Conservation (phyloP, 257 asterid genomes). For the Mitragyna speciosa region DNA sequence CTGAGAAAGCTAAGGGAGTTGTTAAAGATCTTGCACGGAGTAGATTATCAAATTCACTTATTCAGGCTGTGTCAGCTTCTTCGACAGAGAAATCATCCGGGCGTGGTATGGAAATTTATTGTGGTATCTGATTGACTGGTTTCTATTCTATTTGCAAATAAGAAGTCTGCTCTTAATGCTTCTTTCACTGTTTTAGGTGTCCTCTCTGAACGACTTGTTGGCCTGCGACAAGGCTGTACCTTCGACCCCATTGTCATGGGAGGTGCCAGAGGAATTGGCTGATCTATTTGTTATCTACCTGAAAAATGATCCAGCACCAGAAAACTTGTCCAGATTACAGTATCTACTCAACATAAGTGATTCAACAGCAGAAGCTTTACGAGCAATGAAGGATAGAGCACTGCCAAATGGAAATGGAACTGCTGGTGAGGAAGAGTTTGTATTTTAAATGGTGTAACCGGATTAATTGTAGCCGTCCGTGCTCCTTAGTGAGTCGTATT, state of each 20-base stretch:
- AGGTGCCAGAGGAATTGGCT: constrained; percentile 69
- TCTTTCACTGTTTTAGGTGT: constrained; percentile 49
- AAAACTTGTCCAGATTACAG: constrained; percentile 69
- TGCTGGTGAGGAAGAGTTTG: constrained; percentile 73
- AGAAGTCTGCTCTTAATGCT: constrained; percentile 9
- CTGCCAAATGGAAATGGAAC: constrained; percentile 40
- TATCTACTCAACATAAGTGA: constrained; percentile 79
- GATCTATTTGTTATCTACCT: constrained; percentile 69
- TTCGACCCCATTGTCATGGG: constrained; percentile 76
- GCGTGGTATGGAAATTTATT: constrained; percentile 59
- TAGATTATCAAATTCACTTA: constrained; percentile 74
- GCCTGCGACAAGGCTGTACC: constrained; percentile 98
- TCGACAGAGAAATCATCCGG: constrained; percentile 72
- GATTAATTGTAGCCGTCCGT: not conserved
- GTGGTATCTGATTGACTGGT: not conserved
- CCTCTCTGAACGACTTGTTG: constrained; percentile 78
- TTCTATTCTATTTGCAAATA: not conserved
- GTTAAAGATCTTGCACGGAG: constrained; percentile 68
- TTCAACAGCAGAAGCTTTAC: constrained; percentile 62
- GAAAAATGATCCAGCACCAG: constrained; percentile 56
- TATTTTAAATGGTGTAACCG: constrained; percentile 21
- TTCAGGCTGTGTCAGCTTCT: constrained; percentile 86
- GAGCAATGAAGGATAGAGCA: constrained; percentile 48
- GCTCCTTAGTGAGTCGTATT: not conserved
- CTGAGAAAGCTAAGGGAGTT: constrained; percentile 61